Percentiles rank a stretch among this genome's conserved stretches.
phyloP scores from a whole-genome alignment of 768 basidiomycete species.

The Phaffia australis region DNA sequence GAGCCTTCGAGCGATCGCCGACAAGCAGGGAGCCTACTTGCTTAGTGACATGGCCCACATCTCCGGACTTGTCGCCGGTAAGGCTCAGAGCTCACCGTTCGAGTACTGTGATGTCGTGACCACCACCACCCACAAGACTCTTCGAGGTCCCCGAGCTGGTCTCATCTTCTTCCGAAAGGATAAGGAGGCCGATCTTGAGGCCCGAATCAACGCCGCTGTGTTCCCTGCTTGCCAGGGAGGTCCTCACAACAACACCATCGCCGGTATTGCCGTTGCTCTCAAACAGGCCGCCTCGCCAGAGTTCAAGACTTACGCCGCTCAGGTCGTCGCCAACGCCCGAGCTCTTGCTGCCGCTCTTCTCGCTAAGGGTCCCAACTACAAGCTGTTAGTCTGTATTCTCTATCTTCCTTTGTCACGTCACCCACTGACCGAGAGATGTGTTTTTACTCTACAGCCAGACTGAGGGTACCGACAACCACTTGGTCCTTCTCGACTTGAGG shows the following conservation, averaged over 20 bases:
- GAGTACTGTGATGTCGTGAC: conserved; percentile 95
- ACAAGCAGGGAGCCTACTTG: conserved; percentile 71
- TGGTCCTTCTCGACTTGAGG: conserved; percentile 93
- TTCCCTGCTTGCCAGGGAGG: conserved; percentile 99
- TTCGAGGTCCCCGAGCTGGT: conserved; percentile 94
- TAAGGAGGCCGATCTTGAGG: conserved; percentile 80
- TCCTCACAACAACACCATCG: conserved; percentile 98
- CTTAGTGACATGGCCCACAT: conserved; percentile 91
- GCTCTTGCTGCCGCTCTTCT: conserved; percentile 63
- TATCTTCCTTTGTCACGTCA: too few relatives aligned
- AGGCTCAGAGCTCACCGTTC: conserved; percentile 82
- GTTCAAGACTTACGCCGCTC: conserved; percentile 84
- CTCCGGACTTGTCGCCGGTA: conserved; percentile 84
- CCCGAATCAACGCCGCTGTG: conserved; percentile 92
- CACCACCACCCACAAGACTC: conserved; percentile 98
- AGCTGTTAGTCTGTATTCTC: too few relatives aligned
- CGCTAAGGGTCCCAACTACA: conserved; percentile 60
- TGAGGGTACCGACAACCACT: conserved; percentile 91
- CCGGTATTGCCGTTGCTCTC: conserved; percentile 83
- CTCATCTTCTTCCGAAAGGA: conserved; percentile 98
- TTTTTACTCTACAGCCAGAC: too few relatives aligned
- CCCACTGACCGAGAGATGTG: too few relatives aligned
- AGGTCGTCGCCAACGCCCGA: conserved; percentile 80
- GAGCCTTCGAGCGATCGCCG: conserved; percentile 64
- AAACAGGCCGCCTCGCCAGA: conserved; percentile 80